Conservation (phyloP, 306 rosid species). For the Geum urbanum region DNA sequence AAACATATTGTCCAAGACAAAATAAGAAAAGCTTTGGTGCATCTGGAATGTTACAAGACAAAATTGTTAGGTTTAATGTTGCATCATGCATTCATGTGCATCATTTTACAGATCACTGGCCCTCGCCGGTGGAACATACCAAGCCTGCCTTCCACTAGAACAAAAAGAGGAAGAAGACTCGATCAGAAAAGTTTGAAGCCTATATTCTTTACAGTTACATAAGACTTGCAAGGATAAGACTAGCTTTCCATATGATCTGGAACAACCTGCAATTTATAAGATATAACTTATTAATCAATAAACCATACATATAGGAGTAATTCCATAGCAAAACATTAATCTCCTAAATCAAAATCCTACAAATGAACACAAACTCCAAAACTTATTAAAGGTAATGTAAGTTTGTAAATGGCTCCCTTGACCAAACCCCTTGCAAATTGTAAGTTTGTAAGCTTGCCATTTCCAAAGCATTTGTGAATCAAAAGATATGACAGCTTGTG, state of each 20-base stretch:
- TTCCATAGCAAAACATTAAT: too few relatives aligned
- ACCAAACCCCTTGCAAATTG: too few relatives aligned
- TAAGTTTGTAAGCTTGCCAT: too few relatives aligned
- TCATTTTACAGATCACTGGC: background rate
- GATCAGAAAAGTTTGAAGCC: slow-evolving; percentile 19
- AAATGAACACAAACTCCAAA: too few relatives aligned
- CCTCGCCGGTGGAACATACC: background rate
- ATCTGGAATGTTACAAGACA: slow-evolving; percentile 6
- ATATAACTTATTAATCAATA: too few relatives aligned
- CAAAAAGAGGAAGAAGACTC: background rate
- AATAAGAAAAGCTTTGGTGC: background rate
- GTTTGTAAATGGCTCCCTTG: too few relatives aligned
- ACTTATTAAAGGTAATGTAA: too few relatives aligned
- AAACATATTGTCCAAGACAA: background rate
- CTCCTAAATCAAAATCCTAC: too few relatives aligned
- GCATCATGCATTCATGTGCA: background rate
- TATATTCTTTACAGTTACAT: slow-evolving; percentile 20
- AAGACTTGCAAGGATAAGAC: slow-evolving; percentile 8
- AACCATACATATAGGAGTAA: background rate
- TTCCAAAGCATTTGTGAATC: background rate
- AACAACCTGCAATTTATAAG: slow-evolving; percentile 17
- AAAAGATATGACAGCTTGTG: background rate
- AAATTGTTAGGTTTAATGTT: slow-evolving; percentile 8
- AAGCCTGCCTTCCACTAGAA: background rate
- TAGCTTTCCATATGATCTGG: slow-evolving; percentile 6